A percentile compares a stretch with the other conserved stretches of the same genome.
Conservation (phyloP, 1,139 yeast genomes). For the Groenewaldozyma auringiensis region DNA sequence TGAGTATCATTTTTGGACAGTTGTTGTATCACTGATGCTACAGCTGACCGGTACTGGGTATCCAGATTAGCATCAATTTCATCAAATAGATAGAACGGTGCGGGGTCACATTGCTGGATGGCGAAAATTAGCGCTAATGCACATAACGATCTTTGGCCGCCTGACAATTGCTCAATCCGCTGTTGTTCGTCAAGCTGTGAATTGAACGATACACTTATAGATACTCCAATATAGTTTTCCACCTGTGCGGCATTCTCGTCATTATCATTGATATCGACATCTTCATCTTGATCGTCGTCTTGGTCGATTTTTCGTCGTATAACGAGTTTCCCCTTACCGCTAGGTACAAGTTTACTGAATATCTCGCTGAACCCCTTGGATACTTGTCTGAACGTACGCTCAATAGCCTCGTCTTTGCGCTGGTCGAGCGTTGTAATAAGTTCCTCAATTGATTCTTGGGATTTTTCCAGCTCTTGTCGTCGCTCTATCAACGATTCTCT, state of each 20-base stretch:
- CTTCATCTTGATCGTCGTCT: constrained; percentile 21
- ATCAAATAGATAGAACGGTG: constrained; percentile 92
- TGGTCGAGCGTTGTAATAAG: constrained; percentile 64
- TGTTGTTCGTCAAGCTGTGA: constrained; percentile 82
- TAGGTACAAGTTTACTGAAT: constrained; percentile 75
- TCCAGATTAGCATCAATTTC: constrained; percentile 96
- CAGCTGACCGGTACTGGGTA: constrained; percentile 83
- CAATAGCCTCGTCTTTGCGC: constrained; percentile 79
- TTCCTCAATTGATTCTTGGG: constrained; percentile 65
- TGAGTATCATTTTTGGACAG: constrained; percentile 61
- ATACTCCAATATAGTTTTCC: constrained; percentile 72
- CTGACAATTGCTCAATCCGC: constrained; percentile 83
- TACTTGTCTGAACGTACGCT: constrained; percentile 69
- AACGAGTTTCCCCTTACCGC: constrained; percentile 67
- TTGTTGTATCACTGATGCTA: constrained; percentile 65
- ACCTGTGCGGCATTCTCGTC: constrained; percentile 20
- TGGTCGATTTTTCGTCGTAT: constrained; percentile 45
- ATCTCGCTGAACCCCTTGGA: constrained; percentile 65
- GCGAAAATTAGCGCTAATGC: constrained; percentile 91
- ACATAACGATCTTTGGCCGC: constrained; percentile 94
- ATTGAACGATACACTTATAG: constrained; percentile 85
- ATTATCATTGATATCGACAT: constrained; percentile 22
- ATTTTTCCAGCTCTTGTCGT: constrained; percentile 59
- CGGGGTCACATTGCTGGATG: constrained; percentile 91
- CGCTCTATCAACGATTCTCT: constrained; percentile 55